Evolutionary conservation across 257 asterid species (phyloP), one percentile per base, ranked within the genome.

Genomic region (Salvia rosmarinus): DNA sequence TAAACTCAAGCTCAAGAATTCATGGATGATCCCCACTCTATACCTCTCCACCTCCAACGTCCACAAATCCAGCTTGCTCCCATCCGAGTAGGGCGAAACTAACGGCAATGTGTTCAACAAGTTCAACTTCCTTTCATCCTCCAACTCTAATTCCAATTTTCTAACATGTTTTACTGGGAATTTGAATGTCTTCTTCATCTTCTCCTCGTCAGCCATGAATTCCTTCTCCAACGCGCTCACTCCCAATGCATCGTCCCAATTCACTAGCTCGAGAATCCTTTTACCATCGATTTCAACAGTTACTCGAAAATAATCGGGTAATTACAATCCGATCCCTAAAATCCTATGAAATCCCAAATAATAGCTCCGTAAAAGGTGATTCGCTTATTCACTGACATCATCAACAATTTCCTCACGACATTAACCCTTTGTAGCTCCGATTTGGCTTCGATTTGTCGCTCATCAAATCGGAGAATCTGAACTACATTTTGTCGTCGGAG

Each of bases 11-110:
- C 89, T 91, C 85, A 95, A 79, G 72, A 95, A 87, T 86, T 95
- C 99, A 32, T 95, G 98, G 39, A 95, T 81, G 57, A 95, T 63
- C 11, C 97, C 96, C 58, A 91, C 82, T 75, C 98, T 83, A 74
- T 88, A 91, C 86, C 91, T 94, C 87, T 94, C 96, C 0, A 96
- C 96, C 51, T 94, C 96, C 84, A 91, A 80, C 0, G 91, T 94
- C 99, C 98, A 94, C 73, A 86, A 73, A 83, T 91, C 95, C 68
- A 89, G 68, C 82, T 78, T 82, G 49, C 87, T 74, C 52, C 98
- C 98, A 66, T 95, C 93, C 1, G 96, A 89, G 77, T 91, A 95
- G 37, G 99, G 99, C 3, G 99, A 91, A 20, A 95, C 96, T 83
- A 95, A 72, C 0, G 99, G 98, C 89, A 89, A 67, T 4, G 96